Evolutionary conservation across 1,284 basidiomycete genomes (phyloP), one percentile per base, ranked within the genome.

Genomic region (Sanghuangporus sanghuang): DNA sequence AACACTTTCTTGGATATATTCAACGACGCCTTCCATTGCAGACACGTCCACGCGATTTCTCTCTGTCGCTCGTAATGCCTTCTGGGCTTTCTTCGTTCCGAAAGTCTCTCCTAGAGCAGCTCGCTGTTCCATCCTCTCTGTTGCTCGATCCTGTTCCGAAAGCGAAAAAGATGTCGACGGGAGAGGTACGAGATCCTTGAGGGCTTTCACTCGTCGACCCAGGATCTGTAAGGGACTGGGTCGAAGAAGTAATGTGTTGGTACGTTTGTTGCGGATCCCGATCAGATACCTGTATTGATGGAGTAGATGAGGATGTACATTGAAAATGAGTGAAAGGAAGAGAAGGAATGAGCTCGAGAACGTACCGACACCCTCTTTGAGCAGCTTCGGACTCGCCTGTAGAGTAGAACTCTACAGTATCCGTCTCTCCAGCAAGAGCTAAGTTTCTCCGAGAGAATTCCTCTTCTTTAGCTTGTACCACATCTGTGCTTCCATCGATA

Each of bases 41-140:
- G 81, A 79, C 14, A 92, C 85, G 75, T 96, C 93, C 42, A 98
- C 87, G 72, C 87, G 87, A 77, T 95, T 95, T 66, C 95, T 83
- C 74, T 94, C 93, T 64, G 85, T 84, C 2, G 92, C 89, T 63
- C 85, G 85, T 69, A 97, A 94, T 36, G 86, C 87, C 14, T 86
- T 85, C 75, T 93, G 90, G 44, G 93, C 92, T 73, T 96, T 97
- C 76, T 93, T 92, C 12, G 94, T 96, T 23, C 95, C 95, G 68
- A 98, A 98, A 1, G 90, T 85, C 72, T 93, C 89, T 38, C 95
- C 95, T 1, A 98, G 84, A n/a, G 84, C 80, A 65, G 86, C 92
- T 35, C 90, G 83, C 40, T 87, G 87, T 57, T 84, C 81, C 54
- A 82, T 76, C 64, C 85, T 86, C 67, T 87, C 82, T 9, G 81